Conservation (phyloP, 164 flowering plant species). For the Stephania cephalantha region DNA sequence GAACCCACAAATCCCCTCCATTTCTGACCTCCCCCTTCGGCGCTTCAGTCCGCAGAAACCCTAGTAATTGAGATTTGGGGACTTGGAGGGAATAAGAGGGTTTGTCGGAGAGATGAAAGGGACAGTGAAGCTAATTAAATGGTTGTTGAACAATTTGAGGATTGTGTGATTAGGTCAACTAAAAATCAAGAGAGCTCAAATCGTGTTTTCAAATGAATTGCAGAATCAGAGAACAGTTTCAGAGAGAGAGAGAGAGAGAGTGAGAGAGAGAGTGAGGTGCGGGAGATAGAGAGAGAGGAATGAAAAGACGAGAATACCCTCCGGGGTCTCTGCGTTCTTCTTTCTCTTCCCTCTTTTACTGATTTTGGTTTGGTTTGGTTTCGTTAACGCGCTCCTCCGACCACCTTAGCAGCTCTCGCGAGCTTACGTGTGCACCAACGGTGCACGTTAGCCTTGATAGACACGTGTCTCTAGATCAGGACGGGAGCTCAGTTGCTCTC, state of each 20-base stretch:
- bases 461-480: background rate
- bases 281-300: background rate
- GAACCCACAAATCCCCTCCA: background rate
- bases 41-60: background rate
- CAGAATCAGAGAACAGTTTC: background rate
- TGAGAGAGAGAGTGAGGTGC: background rate
- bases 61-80: conserved; percentile 4
- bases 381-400: background rate
- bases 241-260: conserved; percentile 3
- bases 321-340: background rate
- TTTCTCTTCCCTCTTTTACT: background rate
- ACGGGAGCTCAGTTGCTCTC: too few species aligned
- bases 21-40: background rate
- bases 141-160: conserved; percentile 5
- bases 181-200: background rate
- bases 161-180: background rate
- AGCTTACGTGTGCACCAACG: background rate
- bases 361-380: background rate
- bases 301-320: conserved; percentile 1
- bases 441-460: background rate
- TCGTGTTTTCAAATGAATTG: background rate
- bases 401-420: background rate
- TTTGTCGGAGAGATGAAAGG: background rate
- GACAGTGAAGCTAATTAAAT: background rate
- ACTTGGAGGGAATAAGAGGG: conserved; percentile 6